Evolutionary conservation across 108 stramenopile genomes (phyloP).

Genomic region (Cyclotella baltica): DNA sequence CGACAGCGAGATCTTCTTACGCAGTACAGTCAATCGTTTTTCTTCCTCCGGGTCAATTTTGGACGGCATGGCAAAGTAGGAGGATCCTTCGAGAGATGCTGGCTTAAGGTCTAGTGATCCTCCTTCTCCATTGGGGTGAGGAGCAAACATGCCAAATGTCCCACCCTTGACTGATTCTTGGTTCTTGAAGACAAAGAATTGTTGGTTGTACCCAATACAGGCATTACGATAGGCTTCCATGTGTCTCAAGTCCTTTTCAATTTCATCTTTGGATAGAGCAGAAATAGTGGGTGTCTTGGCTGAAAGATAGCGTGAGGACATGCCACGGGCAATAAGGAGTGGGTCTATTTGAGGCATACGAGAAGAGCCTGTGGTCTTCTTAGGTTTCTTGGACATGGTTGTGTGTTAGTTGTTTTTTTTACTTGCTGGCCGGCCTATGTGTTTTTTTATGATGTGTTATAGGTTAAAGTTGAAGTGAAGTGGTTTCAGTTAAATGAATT

Average conservation of each 20-base stretch:
- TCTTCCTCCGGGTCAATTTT: conserved; percentile 92
- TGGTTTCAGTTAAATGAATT: no score
- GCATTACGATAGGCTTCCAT: conserved; percentile 85
- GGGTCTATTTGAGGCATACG: conserved; percentile 49
- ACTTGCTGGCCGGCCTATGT: background rate
- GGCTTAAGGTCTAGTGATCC: background rate
- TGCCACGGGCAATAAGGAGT: conserved; percentile 72
- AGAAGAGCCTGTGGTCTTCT: conserved; percentile 6
- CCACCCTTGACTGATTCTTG: conserved; percentile 50
- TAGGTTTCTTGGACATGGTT: conserved; percentile 22
- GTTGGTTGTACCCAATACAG: conserved; percentile 74
- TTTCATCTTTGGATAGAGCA: conserved; percentile 59
- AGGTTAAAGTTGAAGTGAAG: no score
- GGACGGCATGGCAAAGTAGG: conserved; percentile 68
- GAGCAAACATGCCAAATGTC: conserved; percentile 54
- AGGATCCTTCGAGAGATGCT: background rate
- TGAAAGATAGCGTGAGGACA: conserved; percentile 74
- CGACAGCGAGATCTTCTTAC: conserved; percentile 73
- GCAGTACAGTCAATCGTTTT: conserved; percentile 74
- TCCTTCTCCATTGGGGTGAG: conserved; percentile 25
- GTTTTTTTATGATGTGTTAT: no score
- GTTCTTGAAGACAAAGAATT: conserved; percentile 74
- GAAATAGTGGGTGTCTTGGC: conserved; percentile 55
- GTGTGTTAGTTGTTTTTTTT: background rate
- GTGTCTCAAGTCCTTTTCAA: conserved; percentile 83